Evolutionary conservation across 148 eudicot genomes (phyloP), one percentile per base, ranked within the genome.

Genomic region (Arctostaphylos glauca): DNA sequence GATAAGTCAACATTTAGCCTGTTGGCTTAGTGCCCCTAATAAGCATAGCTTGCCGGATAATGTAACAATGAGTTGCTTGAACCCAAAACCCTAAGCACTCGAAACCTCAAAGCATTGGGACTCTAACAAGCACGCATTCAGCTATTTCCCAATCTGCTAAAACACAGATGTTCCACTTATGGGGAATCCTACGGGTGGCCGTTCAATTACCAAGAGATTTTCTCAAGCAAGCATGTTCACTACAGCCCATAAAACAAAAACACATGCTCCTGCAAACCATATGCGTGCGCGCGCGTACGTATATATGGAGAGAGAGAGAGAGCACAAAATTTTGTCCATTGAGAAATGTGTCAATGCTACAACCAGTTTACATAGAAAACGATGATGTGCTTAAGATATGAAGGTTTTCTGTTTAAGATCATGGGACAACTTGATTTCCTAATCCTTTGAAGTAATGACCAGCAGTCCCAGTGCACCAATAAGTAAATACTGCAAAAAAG

Each of bases 401-500:
- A 72, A 72, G n/a, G n/a, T 48, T 18, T 31, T 31, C 19, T 72
- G 50, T 13, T 21, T 21, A 0, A 21, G 23, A 48, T 48, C n/a
- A 76, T 16, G 58, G 59, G 56, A 12, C 5, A 8, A 68, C 31
- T 76, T 31, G 60, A 55, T 71, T 44, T 52, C 67, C 83, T 86
- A 87, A 64, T 86, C 84, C 87, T 88, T 88, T 18, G 92, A 86
- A 53, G 90, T 85, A 46, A 90, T 86, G 59, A 85, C 89, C 43
- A 86, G 90, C 87, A 90, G 62, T 41, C 92, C 91, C 68, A 88
- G 77, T 16, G 91, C 88, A 50, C 91, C 89, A 67, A 90, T 86
- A 1, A 90, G 87, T 73, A 88, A 55, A 82, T 90, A 90, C 92
- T 90, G 90, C 89, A 88, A 76, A n/a, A 50, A 43, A 5, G 10